phyloP scores from a whole-genome alignment of 106 monocot genomes.

The Iris macrosiphon region DNA sequence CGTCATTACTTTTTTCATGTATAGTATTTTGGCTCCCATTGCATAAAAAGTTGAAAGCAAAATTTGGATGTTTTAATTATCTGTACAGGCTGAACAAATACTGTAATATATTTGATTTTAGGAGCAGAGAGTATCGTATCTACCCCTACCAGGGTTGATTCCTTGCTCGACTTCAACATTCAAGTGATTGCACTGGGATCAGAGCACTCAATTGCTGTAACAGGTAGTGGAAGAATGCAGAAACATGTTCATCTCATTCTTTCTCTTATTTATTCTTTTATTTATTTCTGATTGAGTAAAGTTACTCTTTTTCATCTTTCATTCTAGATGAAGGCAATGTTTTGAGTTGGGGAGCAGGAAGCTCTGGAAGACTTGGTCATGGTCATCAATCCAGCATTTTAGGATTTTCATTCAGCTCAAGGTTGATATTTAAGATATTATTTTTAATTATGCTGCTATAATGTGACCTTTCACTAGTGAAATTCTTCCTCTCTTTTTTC shows the following conservation, averaged over 20 bases:
- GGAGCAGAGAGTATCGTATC: slow-evolving; percentile 40
- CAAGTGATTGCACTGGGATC: slow-evolving; percentile 73
- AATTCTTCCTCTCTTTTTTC: too few species aligned
- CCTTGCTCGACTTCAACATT: slow-evolving; percentile 48
- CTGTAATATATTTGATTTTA: slow-evolving; percentile 15
- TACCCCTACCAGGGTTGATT: slow-evolving; percentile 65
- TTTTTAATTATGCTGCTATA: neutral
- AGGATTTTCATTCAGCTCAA: slow-evolving; percentile 59
- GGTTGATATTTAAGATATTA: slow-evolving; percentile 35
- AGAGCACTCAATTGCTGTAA: slow-evolving; percentile 89
- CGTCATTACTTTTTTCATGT: too few species aligned
- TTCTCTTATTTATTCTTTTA: neutral
- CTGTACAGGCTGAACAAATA: neutral
- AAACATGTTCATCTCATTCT: neutral
- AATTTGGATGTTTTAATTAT: too few species aligned
- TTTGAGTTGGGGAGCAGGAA: slow-evolving; percentile 91
- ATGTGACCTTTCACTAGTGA: too few species aligned
- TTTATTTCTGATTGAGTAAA: neutral
- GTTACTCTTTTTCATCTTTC: neutral
- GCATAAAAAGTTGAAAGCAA: too few species aligned
- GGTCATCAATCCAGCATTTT: slow-evolving; percentile 65
- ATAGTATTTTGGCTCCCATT: too few species aligned
- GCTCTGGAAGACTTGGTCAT: slow-evolving; percentile 93
- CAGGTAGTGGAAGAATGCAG: slow-evolving; percentile 42
- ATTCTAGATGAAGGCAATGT: slow-evolving; percentile 63